Evolutionary conservation across 2,329 filamentous ascomycete genomes (phyloP).

Genomic region (Alternaria brassicae): DNA sequence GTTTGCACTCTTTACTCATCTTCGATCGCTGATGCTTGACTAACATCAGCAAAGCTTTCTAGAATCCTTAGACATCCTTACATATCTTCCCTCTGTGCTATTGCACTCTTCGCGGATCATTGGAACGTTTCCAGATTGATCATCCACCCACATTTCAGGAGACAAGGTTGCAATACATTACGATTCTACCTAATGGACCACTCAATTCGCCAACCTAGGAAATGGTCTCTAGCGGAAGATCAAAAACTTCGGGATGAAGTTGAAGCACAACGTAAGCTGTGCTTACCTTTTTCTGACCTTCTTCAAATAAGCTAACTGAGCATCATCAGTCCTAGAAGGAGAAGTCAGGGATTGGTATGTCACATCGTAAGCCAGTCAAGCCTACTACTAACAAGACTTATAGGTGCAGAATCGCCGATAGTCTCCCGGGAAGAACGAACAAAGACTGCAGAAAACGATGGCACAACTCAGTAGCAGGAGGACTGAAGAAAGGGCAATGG

Average conservation of each 20-base stretch:
- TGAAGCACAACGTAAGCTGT: constrained; percentile 31
- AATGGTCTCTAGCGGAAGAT: constrained; percentile 39
- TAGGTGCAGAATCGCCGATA: constrained; percentile 48
- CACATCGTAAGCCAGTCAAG: background rate
- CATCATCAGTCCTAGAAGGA: constrained; percentile 23
- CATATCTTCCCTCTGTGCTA: background rate
- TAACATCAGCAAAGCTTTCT: background rate
- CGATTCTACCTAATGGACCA: constrained; percentile 14
- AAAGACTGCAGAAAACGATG: constrained; percentile 57
- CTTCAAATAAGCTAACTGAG: background rate
- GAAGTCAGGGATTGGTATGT: constrained; percentile 41
- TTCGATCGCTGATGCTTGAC: background rate
- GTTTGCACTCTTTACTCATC: background rate
- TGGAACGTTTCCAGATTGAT: background rate
- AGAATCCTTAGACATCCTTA: background rate
- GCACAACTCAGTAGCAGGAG: constrained; percentile 49
- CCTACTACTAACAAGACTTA: constrained; percentile 3
- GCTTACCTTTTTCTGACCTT: background rate
- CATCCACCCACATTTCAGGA: background rate
- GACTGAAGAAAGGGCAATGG: constrained; percentile 54
- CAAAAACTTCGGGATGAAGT: constrained; percentile 38
- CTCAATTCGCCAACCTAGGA: constrained; percentile 35
- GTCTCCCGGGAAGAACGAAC: constrained; percentile 52
- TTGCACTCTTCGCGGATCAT: background rate
- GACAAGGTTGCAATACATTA: background rate